Base-by-base conservation (phyloP, 306 rosid species). In the Dryas octopetala region DNA sequence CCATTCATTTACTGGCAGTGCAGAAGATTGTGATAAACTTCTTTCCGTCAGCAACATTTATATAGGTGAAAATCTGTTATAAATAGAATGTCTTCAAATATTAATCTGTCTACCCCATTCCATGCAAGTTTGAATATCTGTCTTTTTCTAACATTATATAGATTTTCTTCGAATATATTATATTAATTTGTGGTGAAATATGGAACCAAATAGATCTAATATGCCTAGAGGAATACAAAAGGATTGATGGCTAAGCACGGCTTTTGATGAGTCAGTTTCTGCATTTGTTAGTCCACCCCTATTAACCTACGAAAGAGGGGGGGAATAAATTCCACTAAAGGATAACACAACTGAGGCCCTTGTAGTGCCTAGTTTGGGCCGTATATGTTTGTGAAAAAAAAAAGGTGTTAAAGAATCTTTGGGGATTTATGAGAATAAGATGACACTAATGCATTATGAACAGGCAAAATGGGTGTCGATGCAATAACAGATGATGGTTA, bases 1-100 rank as follows among this genome's bases (percentile, higher is more conserved):
- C 74, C 98, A 95, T 85, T 91, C 98, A 74, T 95, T 95, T 89
- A 90, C 98, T 17, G 98, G 83, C 69, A 82, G 89, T 74, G 82
- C 82, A 51, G 98, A 90, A 58, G 97, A 95, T 81, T 62, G 96
- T 62, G 82, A 67, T 66, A 91, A 85, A 85, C 97, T 95, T 87
- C 97, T 91, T 74, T 79, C 90, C 62, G 86, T 91, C 81, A 84
- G 78, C 70, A 87, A 91, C 67, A 86, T 91, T 83, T 90, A 90
- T 77, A 87, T 95, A 69, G 96, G 97, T 95, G 83, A 82, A 62
- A 26, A 17, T 75, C 4, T 68, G 47, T 5, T 12, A 41, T 40
- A n/a, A 16, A 6, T 17, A 55, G n/a, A 6, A 46, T 71, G 4
- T 5, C 16, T 52, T 70, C 16, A 8, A 16, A 9, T 38, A 9